phyloP scores from a whole-genome alignment of 176 grass and related monocot genomes.

The Avena insularis region DNA sequence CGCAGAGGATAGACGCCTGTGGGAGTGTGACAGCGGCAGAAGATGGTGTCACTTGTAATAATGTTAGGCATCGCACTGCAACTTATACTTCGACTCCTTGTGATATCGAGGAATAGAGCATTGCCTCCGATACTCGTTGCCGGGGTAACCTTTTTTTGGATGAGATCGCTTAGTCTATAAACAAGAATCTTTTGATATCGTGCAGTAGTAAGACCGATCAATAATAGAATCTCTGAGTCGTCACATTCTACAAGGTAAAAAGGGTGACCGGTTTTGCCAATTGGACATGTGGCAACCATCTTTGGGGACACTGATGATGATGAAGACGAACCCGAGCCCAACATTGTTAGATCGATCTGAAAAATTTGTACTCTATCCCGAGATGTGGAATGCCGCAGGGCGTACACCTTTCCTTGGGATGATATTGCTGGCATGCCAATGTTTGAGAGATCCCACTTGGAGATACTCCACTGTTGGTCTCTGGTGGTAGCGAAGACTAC shows the following conservation, averaged over 20 bases:
- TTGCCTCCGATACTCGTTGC: not conserved
- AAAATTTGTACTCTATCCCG: not conserved
- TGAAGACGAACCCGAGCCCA: too few relatives aligned
- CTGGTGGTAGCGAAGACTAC: not conserved
- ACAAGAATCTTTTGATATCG: not conserved
- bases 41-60: not conserved
- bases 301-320: not conserved
- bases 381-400: not conserved
- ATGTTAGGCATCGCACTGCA: not conserved
- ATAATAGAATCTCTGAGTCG: not conserved
- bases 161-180: constrained; percentile 17
- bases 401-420: not conserved
- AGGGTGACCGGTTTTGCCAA: not conserved
- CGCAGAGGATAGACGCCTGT: not conserved
- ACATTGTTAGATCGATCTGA: not conserved
- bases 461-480: not conserved
- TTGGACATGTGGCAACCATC: not conserved
- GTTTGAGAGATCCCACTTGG: not conserved
- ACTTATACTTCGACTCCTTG: not conserved
- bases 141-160: not conserved
- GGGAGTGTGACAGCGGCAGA: not conserved
- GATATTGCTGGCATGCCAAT: not conserved
- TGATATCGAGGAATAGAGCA: not conserved
- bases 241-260: not conserved
- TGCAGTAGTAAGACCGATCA: not conserved